A percentile compares a stretch with the other conserved stretches of the same genome.
Evolutionary conservation across 164 flowering plant species (phyloP).

Genomic region (Santalum album): DNA sequence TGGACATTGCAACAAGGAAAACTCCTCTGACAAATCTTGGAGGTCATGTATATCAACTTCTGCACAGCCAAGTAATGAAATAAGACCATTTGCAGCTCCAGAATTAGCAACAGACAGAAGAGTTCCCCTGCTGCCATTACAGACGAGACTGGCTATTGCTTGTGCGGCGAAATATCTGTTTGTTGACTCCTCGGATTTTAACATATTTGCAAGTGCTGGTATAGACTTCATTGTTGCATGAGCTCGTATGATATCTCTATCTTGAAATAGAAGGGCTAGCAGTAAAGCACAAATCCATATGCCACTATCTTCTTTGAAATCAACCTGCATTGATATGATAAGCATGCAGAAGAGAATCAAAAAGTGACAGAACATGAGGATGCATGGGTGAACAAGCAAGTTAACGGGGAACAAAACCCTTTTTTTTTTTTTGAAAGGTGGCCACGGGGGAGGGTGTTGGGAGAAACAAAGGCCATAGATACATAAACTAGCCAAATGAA

Average conservation of each 20-base stretch:
- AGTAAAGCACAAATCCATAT: slow-evolving; percentile 81
- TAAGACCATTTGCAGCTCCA: slow-evolving; percentile 88
- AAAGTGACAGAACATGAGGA: neutral
- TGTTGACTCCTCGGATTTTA: slow-evolving; percentile 81
- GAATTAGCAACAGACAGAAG: slow-evolving; percentile 92
- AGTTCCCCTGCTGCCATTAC: slow-evolving; percentile 98
- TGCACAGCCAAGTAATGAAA: slow-evolving; percentile 92
- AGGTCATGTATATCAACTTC: slow-evolving; percentile 77
- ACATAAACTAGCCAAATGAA: too few species aligned
- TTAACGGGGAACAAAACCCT: neutral
- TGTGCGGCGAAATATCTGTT: slow-evolving; percentile 98
- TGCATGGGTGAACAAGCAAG: neutral
- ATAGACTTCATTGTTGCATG: slow-evolving; percentile 72
- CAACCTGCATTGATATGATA: slow-evolving; percentile 39
- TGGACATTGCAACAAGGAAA: slow-evolving; percentile 64
- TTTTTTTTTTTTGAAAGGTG: too few species aligned
- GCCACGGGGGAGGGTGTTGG: too few species aligned
- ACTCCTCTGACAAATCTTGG: slow-evolving; percentile 70
- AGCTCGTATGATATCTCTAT: slow-evolving; percentile 85
- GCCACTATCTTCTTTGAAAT: slow-evolving; percentile 64
- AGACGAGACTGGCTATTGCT: slow-evolving; percentile 79
- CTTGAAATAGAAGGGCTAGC: slow-evolving; percentile 84
- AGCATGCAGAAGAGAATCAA: slow-evolving; percentile 2
- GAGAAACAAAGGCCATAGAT: neutral
- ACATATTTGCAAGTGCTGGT: slow-evolving; percentile 67